Conservation (phyloP, 331 rosid genomes). For the Stylosanthes scabra region DNA sequence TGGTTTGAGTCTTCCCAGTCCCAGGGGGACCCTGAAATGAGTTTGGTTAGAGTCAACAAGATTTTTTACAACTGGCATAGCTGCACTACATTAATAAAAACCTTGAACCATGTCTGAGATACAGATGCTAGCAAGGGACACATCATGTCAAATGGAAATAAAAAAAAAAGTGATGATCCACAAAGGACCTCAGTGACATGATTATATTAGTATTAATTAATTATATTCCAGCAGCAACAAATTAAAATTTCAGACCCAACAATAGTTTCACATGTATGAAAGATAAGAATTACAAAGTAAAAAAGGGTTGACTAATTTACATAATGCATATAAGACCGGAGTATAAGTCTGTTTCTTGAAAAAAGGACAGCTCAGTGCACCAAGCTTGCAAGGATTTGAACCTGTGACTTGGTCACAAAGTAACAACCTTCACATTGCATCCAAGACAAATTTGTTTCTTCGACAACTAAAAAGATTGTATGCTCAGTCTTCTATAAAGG, state of each 20-base stretch:
- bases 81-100: constrained; percentile 11
- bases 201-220: constrained; percentile 16
- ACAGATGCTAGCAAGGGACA: constrained; percentile 19
- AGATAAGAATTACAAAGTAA: constrained; percentile 11
- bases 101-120: constrained; percentile 19
- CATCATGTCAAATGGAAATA: constrained; percentile 32
- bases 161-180: constrained; percentile 19
- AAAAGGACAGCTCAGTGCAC: no score
- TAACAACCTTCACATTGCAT: no score
- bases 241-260: constrained; percentile 14
- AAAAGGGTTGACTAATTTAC: constrained; percentile 7
- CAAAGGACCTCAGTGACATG: constrained; percentile 24
- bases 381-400: no score
- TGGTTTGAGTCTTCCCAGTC: constrained; percentile 97
- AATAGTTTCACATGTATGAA: constrained; percentile 20
- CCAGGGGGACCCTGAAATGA: constrained; percentile 97
- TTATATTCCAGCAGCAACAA: constrained; percentile 1
- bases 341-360: constrained; percentile 6
- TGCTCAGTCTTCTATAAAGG: constrained; percentile 4
- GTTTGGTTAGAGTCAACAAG: constrained; percentile 42
- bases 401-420: no score
- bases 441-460: constrained; percentile 7
- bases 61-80: neutral
- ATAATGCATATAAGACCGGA: constrained; percentile 10
- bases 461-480: neutral